Base-by-base conservation (phyloP, 805 yeast species). In the Pichia kluyveri region DNA sequence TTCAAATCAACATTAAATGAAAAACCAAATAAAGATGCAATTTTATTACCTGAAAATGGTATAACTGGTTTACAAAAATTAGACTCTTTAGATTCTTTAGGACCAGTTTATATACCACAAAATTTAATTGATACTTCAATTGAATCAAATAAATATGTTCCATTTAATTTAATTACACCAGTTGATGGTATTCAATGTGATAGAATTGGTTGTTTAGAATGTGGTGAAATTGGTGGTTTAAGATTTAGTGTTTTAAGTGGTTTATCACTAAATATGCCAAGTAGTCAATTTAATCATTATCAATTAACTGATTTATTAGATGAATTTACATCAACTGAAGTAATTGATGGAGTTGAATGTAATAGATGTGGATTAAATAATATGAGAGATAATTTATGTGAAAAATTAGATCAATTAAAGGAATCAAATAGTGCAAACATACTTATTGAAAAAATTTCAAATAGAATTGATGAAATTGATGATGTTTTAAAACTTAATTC, bases 201-300 rank as follows among this genome's bases (percentile, higher is more conserved):
- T 58, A 73, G 97, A 58, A 89, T 91, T 44, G 96, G 96, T 0
- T 91, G 98, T 62, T 72, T 86, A 45, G 72, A 72, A 15, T 91
- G 98, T 73, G 96, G 96, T 50, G 97, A 91, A 58, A 86, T 81
- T 64, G 96, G 96, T 47, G 97, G 97, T 2, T 82, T 90, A 17
- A 74, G 96, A 51, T 83, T 82, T 54, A 83, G 93, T 1, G 86
- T 87, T 0, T 74, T 81, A 46, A 79, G 86, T 57, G 91, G 93
- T 0, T 62, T 86, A 44, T 80, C 86, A 54, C 71, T 86, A 55
- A 85, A 82, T 52, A 68, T 86, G 43, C 90, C 91, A 0, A 34
- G 43, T 17, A 48, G 50, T 23, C 64, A 68, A 37, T 62, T 72
- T 40, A 72, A 71, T 1, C 60, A 70, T n/a, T 65, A 63, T 44